Base-by-base conservation (phyloP, 208 protist species). In the Strigomonas galati region DNA sequence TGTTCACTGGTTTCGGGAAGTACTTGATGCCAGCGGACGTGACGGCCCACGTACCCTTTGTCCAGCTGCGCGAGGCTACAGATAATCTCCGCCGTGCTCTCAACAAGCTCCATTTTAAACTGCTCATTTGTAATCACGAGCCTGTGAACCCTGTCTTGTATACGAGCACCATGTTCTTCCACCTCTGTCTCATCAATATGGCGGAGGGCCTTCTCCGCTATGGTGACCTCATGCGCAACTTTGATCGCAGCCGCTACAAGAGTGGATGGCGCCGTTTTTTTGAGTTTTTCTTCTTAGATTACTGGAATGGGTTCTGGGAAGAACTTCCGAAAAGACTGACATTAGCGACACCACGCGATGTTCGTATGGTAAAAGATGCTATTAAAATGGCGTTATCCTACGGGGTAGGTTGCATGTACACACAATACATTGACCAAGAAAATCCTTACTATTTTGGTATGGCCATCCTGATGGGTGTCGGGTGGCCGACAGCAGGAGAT, bases 401-500 rank as follows among this genome's bases (percentile, higher is more conserved):
- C 59, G 74, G 67, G 31, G 40, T 84, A 5, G 72, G 75, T 49
- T 62, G 77, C 63, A 64, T 74, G 71, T 88, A 79, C 53, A 82
- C 85, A n/a, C 67, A 80, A 0, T 82, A 87, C 72, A 75, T 76
- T 53, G 82, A 88, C 44, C 48, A 14, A 2, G 55, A 77, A 14
- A 81, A 84, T 31, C 59, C 82, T 2, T 87, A 88, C 62, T 88
- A 82, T 68, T 91, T 88, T 64, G 82, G 85, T 3, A 88, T 91
- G 81, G 71, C 74, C n/a, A 91, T 91, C 67, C 68, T 91, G 24
- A 78, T 91, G 37, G 74, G 81, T 26, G 72, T 91, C 0, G 77
- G 71, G 2, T 72, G 78, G 72, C 85, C 73, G 40, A 88, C 85
- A 0, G 79, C 77, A 2, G 73, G 74, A n/a, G 85, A 91, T 40